These are phyloP conservation scores for Pelargonium citronellum DNA, from an alignment of 441 rosid genomes.

Conservation along the genomic window DNA sequence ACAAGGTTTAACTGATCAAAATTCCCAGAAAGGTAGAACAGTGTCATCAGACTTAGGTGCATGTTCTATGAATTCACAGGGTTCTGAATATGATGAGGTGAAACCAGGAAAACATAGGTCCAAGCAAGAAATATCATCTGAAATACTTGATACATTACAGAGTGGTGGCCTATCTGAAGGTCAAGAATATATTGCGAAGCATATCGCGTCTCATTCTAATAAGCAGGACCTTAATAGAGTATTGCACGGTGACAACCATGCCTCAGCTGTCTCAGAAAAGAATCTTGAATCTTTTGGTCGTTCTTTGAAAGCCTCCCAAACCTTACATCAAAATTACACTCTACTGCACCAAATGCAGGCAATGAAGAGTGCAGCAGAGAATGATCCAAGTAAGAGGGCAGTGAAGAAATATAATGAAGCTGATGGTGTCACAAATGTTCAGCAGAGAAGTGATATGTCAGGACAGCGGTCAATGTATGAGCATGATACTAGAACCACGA, in stretches of 20 bases:
- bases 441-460: constrained; percentile 24
- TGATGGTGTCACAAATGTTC: constrained; percentile 31
- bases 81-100: constrained; percentile 23
- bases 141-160: constrained; percentile 25
- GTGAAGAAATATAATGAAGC: constrained; percentile 45
- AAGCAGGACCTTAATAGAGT: constrained; percentile 23
- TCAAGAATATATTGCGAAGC: constrained; percentile 20
- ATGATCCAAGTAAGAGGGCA: constrained; percentile 41
- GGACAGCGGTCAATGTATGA: constrained; percentile 28
- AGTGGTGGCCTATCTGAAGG: constrained; percentile 28
- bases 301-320: constrained; percentile 40
- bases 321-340: constrained; percentile 37
- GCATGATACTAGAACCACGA: constrained; percentile 23
- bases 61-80: constrained; percentile 25
- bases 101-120: constrained; percentile 25
- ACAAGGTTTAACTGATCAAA: constrained; percentile 35
- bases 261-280: constrained; percentile 34
- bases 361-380: constrained; percentile 36
- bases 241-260: constrained; percentile 19
- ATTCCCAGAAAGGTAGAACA: constrained; percentile 32
- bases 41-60: constrained; percentile 33
- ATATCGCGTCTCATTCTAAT: constrained; percentile 23
- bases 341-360: constrained; percentile 43
- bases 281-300: constrained; percentile 50
- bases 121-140: constrained; percentile 22